Evolutionary conservation across 495 filamentous ascomycete species (phyloP), one percentile per base, ranked within the genome.

Genomic region (Chaetomium cochliodes): DNA sequence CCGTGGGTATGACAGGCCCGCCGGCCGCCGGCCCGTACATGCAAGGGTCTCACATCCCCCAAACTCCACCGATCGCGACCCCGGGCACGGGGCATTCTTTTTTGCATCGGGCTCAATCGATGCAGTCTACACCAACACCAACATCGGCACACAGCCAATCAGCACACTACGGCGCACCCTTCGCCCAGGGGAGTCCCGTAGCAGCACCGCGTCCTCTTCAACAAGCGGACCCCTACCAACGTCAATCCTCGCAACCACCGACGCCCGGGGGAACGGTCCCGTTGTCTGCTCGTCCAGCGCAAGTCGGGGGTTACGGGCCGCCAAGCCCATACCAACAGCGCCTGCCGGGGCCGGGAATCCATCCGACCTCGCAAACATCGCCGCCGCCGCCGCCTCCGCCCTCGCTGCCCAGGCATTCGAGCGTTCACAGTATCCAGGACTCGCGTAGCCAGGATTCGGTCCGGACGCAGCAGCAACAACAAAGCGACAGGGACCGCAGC

Each of bases 401-500:
- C 12, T 77, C 79, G 47, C 74, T 82, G 28, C 76, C 81, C 22
- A 78, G 81, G 66, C 74, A 80, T 63, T 73, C 80, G 30, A 85
- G 76, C 67, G 75, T 71, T n/a, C 74, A 77, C 50, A 75, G 74
- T 71, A 66, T 74, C 62, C 78, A 76, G 72, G 79, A 80, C 57
- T 50, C 71, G 59, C 75, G 72, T 62, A 56, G 65, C 60, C 67
- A 73, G 69, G 74, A 75, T 49, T 65, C 72, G 22, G 65, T 73
- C 57, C 71, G 73, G 47, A 63, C 71, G 49, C 78, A 76, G 37
- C 76, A 73, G 55, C 77, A 73, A 58, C 77, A 78, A 57, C 76
- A 80, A 63, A 77, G 79, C 67, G 83, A 85, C 64, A 80, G 85
- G 67, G 86, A 87, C 58, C 76, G 79, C 54, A 88, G 85, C 65